Percentiles rank a stretch among this genome's conserved stretches.
These are phyloP conservation scores for Catunica adiposa DNA, from an alignment of 2,329 filamentous ascomycete genomes.

Conservation along the genomic window DNA sequence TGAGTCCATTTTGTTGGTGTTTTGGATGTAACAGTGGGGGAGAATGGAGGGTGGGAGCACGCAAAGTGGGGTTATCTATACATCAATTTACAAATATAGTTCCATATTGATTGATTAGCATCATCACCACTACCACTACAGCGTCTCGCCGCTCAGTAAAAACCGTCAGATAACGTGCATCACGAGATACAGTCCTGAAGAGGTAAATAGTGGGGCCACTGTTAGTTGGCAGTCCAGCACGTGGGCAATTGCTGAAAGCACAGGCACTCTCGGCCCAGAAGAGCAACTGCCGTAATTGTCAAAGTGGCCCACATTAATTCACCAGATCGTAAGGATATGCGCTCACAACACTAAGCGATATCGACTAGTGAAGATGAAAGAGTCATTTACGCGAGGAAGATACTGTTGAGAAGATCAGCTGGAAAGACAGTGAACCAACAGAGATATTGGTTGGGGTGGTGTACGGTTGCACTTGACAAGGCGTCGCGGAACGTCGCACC, in stretches of 20 bases:
- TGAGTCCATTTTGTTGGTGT: too few relatives aligned
- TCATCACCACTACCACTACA: too few relatives aligned
- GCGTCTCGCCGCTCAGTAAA: background rate
- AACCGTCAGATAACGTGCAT: background rate
- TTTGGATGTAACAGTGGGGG: too few relatives aligned
- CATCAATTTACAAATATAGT: too few relatives aligned
- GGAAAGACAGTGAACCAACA: background rate
- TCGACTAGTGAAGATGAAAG: background rate
- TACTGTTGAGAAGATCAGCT: background rate
- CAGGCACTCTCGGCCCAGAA: background rate
- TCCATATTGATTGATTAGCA: too few relatives aligned
- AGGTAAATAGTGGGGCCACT: background rate
- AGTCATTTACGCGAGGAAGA: background rate
- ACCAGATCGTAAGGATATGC: too few relatives aligned
- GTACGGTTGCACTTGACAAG: background rate
- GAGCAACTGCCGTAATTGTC: too few relatives aligned
- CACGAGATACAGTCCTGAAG: background rate
- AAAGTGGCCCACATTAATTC: too few relatives aligned
- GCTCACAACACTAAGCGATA: background rate
- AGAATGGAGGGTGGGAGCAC: too few relatives aligned
- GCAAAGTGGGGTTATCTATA: too few relatives aligned
- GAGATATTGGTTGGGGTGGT: background rate
- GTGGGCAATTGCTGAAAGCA: background rate
- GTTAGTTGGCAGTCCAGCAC: background rate
- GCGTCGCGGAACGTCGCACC: background rate